Evolutionary conservation across 352 stramenopile species (phyloP), one percentile per base, ranked within the genome.

Genomic region (Globisporangium barbulae): DNA sequence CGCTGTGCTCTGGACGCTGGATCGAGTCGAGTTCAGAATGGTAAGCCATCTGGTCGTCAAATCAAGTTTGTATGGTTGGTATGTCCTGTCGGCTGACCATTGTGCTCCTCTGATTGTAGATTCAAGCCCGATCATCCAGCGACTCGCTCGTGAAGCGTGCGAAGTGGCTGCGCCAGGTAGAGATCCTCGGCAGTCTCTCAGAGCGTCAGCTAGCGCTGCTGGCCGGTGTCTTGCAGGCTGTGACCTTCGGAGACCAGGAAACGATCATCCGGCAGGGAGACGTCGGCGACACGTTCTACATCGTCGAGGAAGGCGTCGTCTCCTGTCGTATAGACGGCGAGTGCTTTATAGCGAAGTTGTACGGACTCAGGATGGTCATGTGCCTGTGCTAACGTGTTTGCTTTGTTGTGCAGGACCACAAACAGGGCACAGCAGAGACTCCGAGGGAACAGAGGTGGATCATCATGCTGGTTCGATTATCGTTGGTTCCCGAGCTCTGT

Each of bases 11-110:
- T 98, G 90, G 89, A 92, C 90, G 10, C 73, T 98, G 10, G 89
- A 97, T 61, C 85, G 92, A 59, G 85, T 90, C 28, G 85, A 96
- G 55, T 98, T 98, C 67, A 75, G 84, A 49, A 85, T 81, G 73
- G 76, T 84, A 48, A 39, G 45, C 28, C 19, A 10, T 44, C 17
- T 28, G 22, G 10, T 47, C 25, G 10, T 17, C 15, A 33, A 19
- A 19, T 13, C 21, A 25, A 31, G 13, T 0, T 28, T 59, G 41
- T 47, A 1, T 21, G 13, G 4, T 45, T 45, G 3, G 41, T 47
- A 21, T n/a, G 37, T 7, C 2, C 4, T 25, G 3, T 7, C 52
- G 22, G 3, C 37, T 53, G 9, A 50, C 13, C 21, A 5, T 3
- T 60, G 7, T 55, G 41, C 17, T 31, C 15, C 8, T 59, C 21